A percentile compares a stretch with the other conserved stretches of the same genome.
Conservation (phyloP, 768 basidiomycete species). For the Gloeostereum incarnatum region DNA sequence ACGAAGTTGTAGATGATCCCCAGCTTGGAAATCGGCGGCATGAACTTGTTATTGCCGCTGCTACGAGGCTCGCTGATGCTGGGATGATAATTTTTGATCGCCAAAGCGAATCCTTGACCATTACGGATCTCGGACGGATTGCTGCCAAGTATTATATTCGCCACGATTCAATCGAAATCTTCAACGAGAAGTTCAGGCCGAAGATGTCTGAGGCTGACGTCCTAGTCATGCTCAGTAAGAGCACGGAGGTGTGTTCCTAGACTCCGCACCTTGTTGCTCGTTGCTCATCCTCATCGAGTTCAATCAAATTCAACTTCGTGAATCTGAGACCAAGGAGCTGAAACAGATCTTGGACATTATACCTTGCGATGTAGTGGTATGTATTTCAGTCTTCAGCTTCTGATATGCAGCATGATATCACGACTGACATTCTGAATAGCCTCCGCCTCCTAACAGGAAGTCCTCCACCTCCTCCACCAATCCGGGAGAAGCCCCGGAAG, state of each 20-base stretch:
- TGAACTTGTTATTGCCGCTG: slow-evolving; percentile 58
- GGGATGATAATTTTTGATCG: slow-evolving; percentile 79
- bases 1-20: slow-evolving; percentile 61
- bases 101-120: slow-evolving; percentile 45
- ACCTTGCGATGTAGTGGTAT: slow-evolving; percentile 78
- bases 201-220: slow-evolving; percentile 93
- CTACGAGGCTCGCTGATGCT: slow-evolving; percentile 52
- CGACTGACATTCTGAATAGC: neutral
- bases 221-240: slow-evolving; percentile 76
- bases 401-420: too few species aligned
- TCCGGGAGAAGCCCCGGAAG: too few species aligned
- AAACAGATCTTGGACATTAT: slow-evolving; percentile 54
- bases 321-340: slow-evolving; percentile 81
- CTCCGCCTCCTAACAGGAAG: too few species aligned
- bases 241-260: slow-evolving; percentile 67
- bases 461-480: too few species aligned
- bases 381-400: slow-evolving; percentile 10
- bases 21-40: slow-evolving; percentile 60
- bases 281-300: slow-evolving; percentile 61
- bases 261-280: too few species aligned
- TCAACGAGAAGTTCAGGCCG: slow-evolving; percentile 67
- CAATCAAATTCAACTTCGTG: slow-evolving; percentile 89
- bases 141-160: slow-evolving; percentile 96
- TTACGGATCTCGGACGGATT: slow-evolving; percentile 91
- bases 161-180: slow-evolving; percentile 76